These are phyloP conservation scores for Gossypium gossypioides DNA, from an alignment of 441 rosid genomes.

Conservation along the genomic window DNA sequence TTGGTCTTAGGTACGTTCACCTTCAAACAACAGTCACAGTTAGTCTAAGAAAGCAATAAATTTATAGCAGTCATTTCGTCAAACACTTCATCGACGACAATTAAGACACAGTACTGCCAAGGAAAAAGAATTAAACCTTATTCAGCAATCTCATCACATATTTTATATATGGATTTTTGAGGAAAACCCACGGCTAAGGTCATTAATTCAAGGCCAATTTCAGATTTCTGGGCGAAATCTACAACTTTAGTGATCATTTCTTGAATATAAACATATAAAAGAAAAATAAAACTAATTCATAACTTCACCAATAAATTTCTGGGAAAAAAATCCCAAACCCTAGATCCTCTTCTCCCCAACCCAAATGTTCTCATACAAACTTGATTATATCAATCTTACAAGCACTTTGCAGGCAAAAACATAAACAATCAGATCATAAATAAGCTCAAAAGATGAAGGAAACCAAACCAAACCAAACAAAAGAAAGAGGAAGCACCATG, in stretches of 20 bases:
- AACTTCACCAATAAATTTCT: too few relatives aligned
- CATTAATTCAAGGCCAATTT: background rate
- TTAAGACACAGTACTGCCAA: background rate
- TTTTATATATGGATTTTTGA: background rate
- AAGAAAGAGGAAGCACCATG: background rate
- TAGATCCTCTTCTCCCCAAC: too few relatives aligned
- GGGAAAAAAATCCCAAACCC: too few relatives aligned
- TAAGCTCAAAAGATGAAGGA: background rate
- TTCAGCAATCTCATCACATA: background rate
- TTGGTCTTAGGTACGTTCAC: constrained; percentile 68
- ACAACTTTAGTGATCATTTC: background rate
- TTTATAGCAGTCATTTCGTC: background rate
- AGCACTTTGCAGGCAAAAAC: background rate
- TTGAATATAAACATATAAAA: background rate
- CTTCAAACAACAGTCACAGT: constrained; percentile 15
- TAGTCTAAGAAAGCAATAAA: background rate
- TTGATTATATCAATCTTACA: background rate
- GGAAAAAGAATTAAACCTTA: background rate
- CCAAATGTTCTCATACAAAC: too few relatives aligned
- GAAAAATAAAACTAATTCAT: too few relatives aligned
- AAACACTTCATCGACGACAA: background rate
- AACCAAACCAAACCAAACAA: background rate
- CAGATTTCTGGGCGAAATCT: background rate
- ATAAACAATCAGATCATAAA: background rate
- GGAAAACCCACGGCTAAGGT: background rate